Conservation (phyloP, 1,284 basidiomycete species). For the Coniferiporia sulphurascens region DNA sequence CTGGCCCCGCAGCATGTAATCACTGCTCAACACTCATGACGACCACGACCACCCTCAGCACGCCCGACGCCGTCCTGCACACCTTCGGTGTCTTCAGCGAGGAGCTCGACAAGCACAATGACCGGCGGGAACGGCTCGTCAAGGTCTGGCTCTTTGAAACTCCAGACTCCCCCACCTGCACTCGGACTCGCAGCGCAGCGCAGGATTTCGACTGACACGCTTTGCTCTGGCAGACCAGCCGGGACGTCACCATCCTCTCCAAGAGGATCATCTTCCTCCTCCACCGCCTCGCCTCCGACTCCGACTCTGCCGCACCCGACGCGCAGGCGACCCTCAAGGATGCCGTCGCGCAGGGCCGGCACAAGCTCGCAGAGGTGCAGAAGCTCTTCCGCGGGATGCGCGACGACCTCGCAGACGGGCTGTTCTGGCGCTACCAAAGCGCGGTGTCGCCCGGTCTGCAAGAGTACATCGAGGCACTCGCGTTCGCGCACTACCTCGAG, state of each 20-base stretch:
- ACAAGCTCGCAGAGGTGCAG: conserved; percentile 72
- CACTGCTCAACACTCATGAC: background rate
- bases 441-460: conserved; percentile 78
- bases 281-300: conserved; percentile 69
- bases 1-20: too few relatives aligned
- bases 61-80: conserved; percentile 28
- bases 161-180: too few relatives aligned
- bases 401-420: conserved; percentile 62
- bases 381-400: conserved; percentile 58
- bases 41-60: conserved; percentile 7
- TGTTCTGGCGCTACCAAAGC: conserved; percentile 77
- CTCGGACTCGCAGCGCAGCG: too few relatives aligned
- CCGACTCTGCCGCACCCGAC: conserved; percentile 25
- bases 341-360: conserved; percentile 52
- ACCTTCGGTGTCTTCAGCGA: conserved; percentile 59
- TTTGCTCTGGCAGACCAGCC: conserved; percentile 45
- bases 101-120: conserved; percentile 71
- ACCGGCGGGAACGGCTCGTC: conserved; percentile 76
- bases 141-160: conserved; percentile 46
- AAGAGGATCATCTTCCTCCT: conserved; percentile 95
- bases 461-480: conserved; percentile 91
- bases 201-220: too few relatives aligned
- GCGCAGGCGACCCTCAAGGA: conserved; percentile 27
- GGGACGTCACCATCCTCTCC: conserved; percentile 89
- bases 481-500: conserved; percentile 86